Evolutionary conservation across 208 protist genomes (phyloP), one percentile per base, ranked within the genome.

Genomic region (Tritrichomonas musculus): DNA sequence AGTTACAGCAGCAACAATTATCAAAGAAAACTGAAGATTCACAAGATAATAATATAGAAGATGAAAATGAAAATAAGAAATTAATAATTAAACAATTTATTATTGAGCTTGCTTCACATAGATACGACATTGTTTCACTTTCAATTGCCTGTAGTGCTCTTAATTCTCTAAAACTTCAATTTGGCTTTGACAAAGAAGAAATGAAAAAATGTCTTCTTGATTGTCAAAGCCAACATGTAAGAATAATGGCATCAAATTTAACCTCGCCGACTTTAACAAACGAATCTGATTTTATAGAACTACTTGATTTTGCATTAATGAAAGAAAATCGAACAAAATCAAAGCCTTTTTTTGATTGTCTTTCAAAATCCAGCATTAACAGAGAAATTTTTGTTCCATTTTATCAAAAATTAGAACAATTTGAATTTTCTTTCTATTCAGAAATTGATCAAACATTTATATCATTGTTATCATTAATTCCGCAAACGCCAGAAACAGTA

Each of bases 401-500:
- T 49, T 88, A 53, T 50, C 41, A 60, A 33, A 47, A 53, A 41
- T 88, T 88, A 50, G 27, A 33, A 39, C 77, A 88, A 57, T 88
- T 53, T 30, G 77, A 88, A 57, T 17, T 44, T 20, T 57, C 77
- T 2, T 57, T 57, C 36, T 88, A 60, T 49, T 57, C 47, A 57
- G 77, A 88, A 33, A 44, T 49, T 14, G 77, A 88, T 57, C n/a
- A 88, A 88, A 88, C 77, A 39, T 60, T 88, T 30, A 88, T 88
- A 22, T 20, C 20, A 60, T 39, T 88, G 1, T 20, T 88, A n/a
- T 33, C 41, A 41, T 88, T 88, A 47, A 88, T 88, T 20, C 77
- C 77, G 2, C 33, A 88, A 57, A 60, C 41, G 0, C 11, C 53
- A 36, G 27, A 53, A 88, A 60, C 13, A 20, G 30, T 60, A 27